phyloP scores from a whole-genome alignment of 1,139 yeast species.

The Yamadazyma triangularis region DNA sequence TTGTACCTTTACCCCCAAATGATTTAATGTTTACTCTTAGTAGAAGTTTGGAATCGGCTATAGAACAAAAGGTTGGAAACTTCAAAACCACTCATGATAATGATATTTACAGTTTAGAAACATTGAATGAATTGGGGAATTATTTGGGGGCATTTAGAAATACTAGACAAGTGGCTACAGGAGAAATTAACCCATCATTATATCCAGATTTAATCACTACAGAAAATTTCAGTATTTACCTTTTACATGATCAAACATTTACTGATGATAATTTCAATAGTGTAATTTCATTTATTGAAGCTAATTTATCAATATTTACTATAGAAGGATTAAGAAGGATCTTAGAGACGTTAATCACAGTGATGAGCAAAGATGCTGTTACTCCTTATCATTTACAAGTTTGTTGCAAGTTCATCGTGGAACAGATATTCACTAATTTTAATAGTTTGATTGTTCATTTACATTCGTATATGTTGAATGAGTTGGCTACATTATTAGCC shows the following conservation, averaged over 20 bases:
- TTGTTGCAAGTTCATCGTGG: constrained; percentile 2
- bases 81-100: constrained; percentile 22
- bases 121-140: constrained; percentile 13
- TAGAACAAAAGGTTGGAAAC: constrained; percentile 19
- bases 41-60: neutral
- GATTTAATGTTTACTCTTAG: neutral
- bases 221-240: constrained; percentile 19
- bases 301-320: constrained; percentile 15
- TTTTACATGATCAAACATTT: constrained; percentile 9
- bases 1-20: neutral
- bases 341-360: constrained; percentile 4
- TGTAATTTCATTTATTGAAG: constrained; percentile 15
- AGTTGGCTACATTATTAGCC: constrained; percentile 19
- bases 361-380: neutral
- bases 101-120: constrained; percentile 6
- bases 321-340: constrained; percentile 16
- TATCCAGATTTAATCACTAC: constrained; percentile 13
- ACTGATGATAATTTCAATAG: constrained; percentile 7
- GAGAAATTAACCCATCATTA: constrained; percentile 12
- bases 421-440: constrained; percentile 4
- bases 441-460: constrained; percentile 15
- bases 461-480: constrained; percentile 20
- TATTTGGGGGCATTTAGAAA: constrained; percentile 17
- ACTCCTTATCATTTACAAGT: neutral
- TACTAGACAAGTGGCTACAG: constrained; percentile 13